Percentiles rank a stretch among this genome's conserved stretches.
Conservation (phyloP, 176 grass and related monocot species). For the Tillandsia fasciculata region DNA sequence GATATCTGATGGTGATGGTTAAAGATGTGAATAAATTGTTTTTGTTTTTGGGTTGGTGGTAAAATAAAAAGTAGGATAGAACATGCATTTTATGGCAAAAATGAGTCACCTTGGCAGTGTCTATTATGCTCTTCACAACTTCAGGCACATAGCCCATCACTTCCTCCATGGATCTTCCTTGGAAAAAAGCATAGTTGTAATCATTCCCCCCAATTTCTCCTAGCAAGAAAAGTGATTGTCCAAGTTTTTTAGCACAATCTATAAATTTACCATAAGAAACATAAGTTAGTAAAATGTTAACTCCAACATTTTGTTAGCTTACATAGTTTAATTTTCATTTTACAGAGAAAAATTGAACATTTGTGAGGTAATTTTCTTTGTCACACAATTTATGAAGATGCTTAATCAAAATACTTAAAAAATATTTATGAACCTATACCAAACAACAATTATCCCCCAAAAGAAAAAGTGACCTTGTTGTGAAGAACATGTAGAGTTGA, state of each 20-base stretch:
- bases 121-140: slow-evolving; percentile 48
- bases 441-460: too few relatives aligned
- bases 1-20: too few relatives aligned
- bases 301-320: too few relatives aligned
- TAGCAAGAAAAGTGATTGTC: slow-evolving; percentile 56
- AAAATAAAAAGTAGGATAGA: background rate
- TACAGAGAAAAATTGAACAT: too few relatives aligned
- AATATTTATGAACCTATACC: too few relatives aligned
- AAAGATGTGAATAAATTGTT: too few relatives aligned
- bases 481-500: slow-evolving; percentile 57
- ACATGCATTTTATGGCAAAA: background rate
- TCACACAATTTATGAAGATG: too few relatives aligned
- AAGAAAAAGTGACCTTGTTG: slow-evolving; percentile 27
- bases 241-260: slow-evolving; percentile 50
- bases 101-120: slow-evolving; percentile 40
- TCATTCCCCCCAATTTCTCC: slow-evolving; percentile 97
- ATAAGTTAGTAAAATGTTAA: too few relatives aligned
- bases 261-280: background rate
- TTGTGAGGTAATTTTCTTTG: too few relatives aligned
- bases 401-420: too few relatives aligned
- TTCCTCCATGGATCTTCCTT: slow-evolving; percentile 39
- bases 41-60: too few relatives aligned
- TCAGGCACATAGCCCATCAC: slow-evolving; percentile 58
- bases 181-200: slow-evolving; percentile 84
- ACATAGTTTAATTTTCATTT: too few relatives aligned